phyloP scores from a whole-genome alignment of 805 yeast species.

The Yarrowia phangngaensis region DNA sequence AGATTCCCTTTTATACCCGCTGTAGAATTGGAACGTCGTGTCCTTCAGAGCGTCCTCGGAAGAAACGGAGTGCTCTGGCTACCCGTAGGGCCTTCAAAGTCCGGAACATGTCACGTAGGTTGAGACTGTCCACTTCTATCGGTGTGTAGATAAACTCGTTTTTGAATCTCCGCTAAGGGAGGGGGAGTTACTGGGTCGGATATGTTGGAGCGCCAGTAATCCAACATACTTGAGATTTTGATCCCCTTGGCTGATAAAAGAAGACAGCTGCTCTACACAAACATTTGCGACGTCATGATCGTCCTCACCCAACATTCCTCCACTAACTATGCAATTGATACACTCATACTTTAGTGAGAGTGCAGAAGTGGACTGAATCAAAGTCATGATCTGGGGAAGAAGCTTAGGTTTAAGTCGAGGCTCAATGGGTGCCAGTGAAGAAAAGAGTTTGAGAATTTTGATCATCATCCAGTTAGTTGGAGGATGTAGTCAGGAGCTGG shows the following conservation, averaged over 20 bases:
- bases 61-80: too few relatives aligned
- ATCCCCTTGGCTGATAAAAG: conserved; percentile 65
- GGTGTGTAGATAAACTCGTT: too few relatives aligned
- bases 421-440: conserved; percentile 76
- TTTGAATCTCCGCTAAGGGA: too few relatives aligned
- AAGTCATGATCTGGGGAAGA: conserved; percentile 67
- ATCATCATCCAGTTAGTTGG: conserved; percentile 96
- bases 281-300: conserved; percentile 67
- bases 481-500: conserved; percentile 66
- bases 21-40: too few relatives aligned
- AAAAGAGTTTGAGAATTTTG: conserved; percentile 77
- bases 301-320: conserved; percentile 70
- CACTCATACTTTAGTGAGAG: conserved; percentile 86
- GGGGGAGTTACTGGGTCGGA: too few relatives aligned
- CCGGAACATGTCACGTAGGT: too few relatives aligned
- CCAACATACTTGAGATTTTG: conserved; percentile 87
- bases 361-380: conserved; percentile 74
- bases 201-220: conserved; percentile 74
- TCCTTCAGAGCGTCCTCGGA: too few relatives aligned
- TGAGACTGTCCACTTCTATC: too few relatives aligned
- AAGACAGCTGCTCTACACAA: conserved; percentile 61
- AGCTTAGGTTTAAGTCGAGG: conserved; percentile 78
- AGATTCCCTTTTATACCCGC: too few relatives aligned
- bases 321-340: conserved; percentile 79
- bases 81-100: too few relatives aligned